phyloP scores from a whole-genome alignment of 2,329 filamentous ascomycete species.

The Epichloe typhina region DNA sequence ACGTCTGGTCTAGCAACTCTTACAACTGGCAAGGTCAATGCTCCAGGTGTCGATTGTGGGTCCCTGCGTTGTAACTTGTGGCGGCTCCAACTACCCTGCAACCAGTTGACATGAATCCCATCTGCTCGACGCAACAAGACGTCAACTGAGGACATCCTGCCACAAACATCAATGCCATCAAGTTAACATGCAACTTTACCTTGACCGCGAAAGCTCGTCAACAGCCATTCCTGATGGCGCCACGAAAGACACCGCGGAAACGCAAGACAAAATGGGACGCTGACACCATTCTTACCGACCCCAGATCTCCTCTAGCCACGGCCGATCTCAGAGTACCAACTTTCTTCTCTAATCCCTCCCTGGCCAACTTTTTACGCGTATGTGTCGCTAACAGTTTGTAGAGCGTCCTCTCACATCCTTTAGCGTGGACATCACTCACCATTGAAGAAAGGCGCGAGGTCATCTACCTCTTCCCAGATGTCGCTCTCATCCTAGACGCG shows the following conservation, averaged over 20 bases:
- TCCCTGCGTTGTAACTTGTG: conserved; percentile 31
- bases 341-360: background rate
- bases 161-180: background rate
- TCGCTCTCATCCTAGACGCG: conserved; percentile 23
- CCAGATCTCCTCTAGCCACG: conserved; percentile 25
- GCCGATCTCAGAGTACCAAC: conserved; percentile 22
- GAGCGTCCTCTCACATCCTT: conserved; percentile 24
- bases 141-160: background rate
- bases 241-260: background rate
- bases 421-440: conserved; percentile 25
- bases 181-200: too few relatives aligned
- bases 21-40: too few relatives aligned
- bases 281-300: conserved; percentile 22
- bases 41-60: too few relatives aligned
- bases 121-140: too few relatives aligned
- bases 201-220: too few relatives aligned
- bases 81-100: background rate
- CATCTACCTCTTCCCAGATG: conserved; percentile 24
- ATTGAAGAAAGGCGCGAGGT: conserved; percentile 22
- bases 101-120: background rate
- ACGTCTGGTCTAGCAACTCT: too few relatives aligned
- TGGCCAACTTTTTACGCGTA: background rate
- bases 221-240: background rate
- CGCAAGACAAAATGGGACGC: conserved; percentile 23
- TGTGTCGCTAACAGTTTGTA: conserved; percentile 5